Evolutionary conservation across 192 early-diverging fungal species (phyloP), one percentile per base, ranked within the genome.

Genomic region (Umbelopsis ramanniana): DNA sequence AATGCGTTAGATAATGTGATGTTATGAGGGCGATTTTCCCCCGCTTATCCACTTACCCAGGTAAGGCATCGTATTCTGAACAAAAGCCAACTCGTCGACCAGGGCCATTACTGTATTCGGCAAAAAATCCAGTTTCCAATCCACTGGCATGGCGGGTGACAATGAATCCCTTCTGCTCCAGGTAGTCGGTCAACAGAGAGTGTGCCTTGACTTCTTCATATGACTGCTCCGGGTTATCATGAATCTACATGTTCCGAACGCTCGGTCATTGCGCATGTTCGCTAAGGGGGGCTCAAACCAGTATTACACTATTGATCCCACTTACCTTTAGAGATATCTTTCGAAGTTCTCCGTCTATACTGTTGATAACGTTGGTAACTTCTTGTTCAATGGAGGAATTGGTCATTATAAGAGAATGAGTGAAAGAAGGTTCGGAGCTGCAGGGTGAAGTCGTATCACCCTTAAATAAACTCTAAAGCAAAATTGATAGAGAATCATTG

Each of bases 101-200:
- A n/a, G 72, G 60, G 9, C 77, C 83, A 21, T 87, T 76, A 10
- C 71, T 70, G 69, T 87, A 92, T 38, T 90, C 88, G 23, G 93
- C 91, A 24, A 89, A 73, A 75, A 96, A 96, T 0, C 92, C 91
- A 1, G 94, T 96, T 48, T 87, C 79, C 14, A 96, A 69, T 0
- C 85, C 90, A 77, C 69, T 90, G 6, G 86, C 89, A 14, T 82
- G 57, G 2, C 82, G 86, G 19, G 83, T 82, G 22, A 95, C 84
- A 1, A 69, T 33, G 72, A 92, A 95, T 19, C 90, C 92, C 54
- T 88, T 78, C 33, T 67, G 68, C 70, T 88, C 81, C 8, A 96
- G 76, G 77, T 88, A 94, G 11, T 89, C 71, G 0, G 90, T 86
- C 54, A 96, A 81, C 19, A 90, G 47, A 1, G 80, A 73, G 73